Percentiles rank a stretch among this genome's conserved stretches.
Evolutionary conservation across 2,329 filamentous ascomycete species (phyloP).

Genomic region (Talaromyces sp.): DNA sequence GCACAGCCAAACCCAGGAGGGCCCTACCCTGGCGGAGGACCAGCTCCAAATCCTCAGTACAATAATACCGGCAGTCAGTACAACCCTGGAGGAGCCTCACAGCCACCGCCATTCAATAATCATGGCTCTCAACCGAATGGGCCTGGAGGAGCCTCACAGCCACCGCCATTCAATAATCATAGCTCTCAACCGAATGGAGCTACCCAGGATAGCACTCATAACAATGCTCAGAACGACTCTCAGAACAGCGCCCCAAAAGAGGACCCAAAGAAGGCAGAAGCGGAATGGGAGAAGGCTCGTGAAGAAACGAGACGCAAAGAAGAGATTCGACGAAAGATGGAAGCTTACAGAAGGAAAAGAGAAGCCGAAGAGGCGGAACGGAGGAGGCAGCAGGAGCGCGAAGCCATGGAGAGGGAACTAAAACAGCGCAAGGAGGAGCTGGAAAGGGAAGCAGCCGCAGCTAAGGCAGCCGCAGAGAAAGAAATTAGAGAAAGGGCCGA

Average conservation of each 20-base stretch:
- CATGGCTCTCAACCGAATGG: constrained; percentile 7
- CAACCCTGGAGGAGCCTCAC: constrained; percentile 23
- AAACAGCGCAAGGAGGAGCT: constrained; percentile 38
- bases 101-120: constrained; percentile 11
- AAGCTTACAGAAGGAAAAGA: constrained; percentile 14
- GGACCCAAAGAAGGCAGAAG: constrained; percentile 11
- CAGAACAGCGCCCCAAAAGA: constrained; percentile 1
- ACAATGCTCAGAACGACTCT: not conserved
- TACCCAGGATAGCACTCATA: not conserved
- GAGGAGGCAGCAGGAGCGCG: constrained; percentile 35
- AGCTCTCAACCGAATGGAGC: constrained; percentile 4
- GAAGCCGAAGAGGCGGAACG: constrained; percentile 29
- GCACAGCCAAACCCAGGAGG: constrained; percentile 10
- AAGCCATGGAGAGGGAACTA: constrained; percentile 37
- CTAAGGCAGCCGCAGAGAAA: constrained; percentile 22
- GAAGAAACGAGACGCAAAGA: constrained; percentile 17
- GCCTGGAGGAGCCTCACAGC: constrained; percentile 21
- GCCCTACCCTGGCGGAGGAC: constrained; percentile 2
- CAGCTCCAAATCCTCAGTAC: constrained; percentile 15
- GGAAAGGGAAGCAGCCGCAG: constrained; percentile 27
- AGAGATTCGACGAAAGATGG: constrained; percentile 16
- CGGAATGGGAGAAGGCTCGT: constrained; percentile 12
- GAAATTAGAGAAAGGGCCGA: constrained; percentile 17
- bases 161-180: constrained; percentile 10
- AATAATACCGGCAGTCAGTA: constrained; percentile 31